These are phyloP conservation scores for Kentomonas sorsogonicus DNA, from an alignment of 208 protist genomes.

Conservation along the genomic window DNA sequence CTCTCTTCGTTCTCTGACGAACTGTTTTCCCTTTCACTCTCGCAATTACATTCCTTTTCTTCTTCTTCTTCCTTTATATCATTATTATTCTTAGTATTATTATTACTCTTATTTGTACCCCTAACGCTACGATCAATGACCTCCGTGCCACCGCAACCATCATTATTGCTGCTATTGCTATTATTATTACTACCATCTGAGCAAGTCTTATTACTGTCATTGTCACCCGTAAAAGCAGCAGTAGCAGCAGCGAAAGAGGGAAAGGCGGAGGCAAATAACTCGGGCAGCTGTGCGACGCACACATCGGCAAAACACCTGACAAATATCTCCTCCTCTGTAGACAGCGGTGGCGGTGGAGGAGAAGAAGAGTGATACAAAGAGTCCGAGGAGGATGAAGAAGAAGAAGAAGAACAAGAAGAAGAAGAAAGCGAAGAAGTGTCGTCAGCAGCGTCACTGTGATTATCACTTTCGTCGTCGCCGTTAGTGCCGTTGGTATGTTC, in stretches of 20 bases:
- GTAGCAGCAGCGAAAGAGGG: too few relatives aligned
- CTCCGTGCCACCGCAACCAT: neutral
- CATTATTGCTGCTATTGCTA: neutral
- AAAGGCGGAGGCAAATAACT: too few relatives aligned
- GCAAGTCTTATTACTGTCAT: neutral
- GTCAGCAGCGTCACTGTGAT: neutral
- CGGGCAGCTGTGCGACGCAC: too few relatives aligned
- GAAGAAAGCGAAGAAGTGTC: neutral
- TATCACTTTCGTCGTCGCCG: neutral
- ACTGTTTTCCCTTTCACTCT: neutral
- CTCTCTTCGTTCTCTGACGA: neutral
- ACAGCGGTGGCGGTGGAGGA: too few relatives aligned
- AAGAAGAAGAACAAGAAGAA: too few relatives aligned
- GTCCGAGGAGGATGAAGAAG: too few relatives aligned
- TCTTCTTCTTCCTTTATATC: neutral
- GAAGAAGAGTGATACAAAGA: too few relatives aligned
- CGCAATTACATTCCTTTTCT: neutral
- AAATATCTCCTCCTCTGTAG: too few relatives aligned
- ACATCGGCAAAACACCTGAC: too few relatives aligned
- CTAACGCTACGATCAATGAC: neutral
- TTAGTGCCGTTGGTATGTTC: neutral
- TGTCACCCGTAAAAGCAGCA: neutral
- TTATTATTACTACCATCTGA: neutral
- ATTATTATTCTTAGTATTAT: conserved; percentile 3
- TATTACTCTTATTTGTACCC: neutral